Conservation (phyloP, 1,284 basidiomycete species). For the Cutaneotrichosporon curvatum region DNA sequence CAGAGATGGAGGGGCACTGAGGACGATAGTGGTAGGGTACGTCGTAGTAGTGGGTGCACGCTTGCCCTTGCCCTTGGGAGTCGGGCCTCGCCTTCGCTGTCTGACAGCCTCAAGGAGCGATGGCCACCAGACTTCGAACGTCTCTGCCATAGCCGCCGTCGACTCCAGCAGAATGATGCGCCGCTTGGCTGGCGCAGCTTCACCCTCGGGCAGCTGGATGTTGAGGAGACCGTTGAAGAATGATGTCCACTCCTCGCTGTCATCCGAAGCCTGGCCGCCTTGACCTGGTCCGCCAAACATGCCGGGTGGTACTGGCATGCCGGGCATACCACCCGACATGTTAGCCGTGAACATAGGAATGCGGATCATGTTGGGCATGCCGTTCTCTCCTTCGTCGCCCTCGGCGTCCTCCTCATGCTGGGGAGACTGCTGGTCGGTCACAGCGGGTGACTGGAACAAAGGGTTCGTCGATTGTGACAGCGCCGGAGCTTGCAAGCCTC, state of each 20-base stretch:
- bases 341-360: constrained; percentile 10
- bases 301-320: constrained; percentile 6
- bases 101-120: constrained; percentile 67
- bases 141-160: constrained; percentile 63
- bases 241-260: constrained; percentile 24
- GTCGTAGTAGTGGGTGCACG: constrained; percentile 6
- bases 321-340: constrained; percentile 3
- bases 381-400: constrained; percentile 10
- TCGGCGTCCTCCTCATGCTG: constrained; percentile 12
- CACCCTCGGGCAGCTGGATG: constrained; percentile 14
- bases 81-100: constrained; percentile 51
- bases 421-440: constrained; percentile 5
- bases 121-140: constrained; percentile 70
- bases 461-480: constrained; percentile 21
- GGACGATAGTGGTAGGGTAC: constrained; percentile 65
- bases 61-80: constrained; percentile 4
- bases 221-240: constrained; percentile 36
- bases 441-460: constrained; percentile 56
- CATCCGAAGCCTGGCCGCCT: background rate
- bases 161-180: constrained; percentile 79
- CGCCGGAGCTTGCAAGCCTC: constrained; percentile 20
- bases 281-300: background rate
- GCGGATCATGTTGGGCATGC: constrained; percentile 13
- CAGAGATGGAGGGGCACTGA: constrained; percentile 71
- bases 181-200: constrained; percentile 6